Evolutionary conservation across 1,284 basidiomycete genomes (phyloP), one percentile per base, ranked within the genome.

Genomic region (Polyporus tsugae): DNA sequence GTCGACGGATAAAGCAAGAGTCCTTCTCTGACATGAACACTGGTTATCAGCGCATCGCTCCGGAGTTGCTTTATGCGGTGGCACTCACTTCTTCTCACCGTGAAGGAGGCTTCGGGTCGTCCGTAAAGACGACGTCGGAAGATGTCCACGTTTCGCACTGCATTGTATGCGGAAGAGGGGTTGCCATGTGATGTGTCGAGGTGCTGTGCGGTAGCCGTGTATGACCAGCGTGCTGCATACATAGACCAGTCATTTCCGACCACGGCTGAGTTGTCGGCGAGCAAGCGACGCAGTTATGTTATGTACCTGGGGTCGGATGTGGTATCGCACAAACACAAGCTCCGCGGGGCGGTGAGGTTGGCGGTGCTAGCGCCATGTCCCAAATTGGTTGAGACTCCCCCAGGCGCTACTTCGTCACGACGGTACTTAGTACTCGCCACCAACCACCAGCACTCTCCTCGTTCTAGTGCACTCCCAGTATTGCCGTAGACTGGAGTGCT

Each of bases 21-120:
- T 46, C 29, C n/a, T 33, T 41, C 44, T 41, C 44, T 42, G 35
- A 22, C 22, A 42, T 38, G 36, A 39, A 52, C 61, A 69, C 67
- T 36, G 68, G 49, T 61, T 52, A 60, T 61, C 65, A 64, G 17
- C 68, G 65, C 68, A 66, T 62, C 9, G 65, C 49, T 29, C 53
- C 49, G 68, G 33, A 1, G 25, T n/a, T 36, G 25, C 25, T 33
- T 55, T 44, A 39, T 63, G 17, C 41, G 22, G 33, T 53, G 6
- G 6, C 11, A 55, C 52, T 55, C 15, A 55, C 49, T 25, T 53
- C 49, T 53, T 53, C 49, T 13, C 49, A 33, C 22, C 25, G 9
- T 13, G 5, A 29, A 10, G 49, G 25, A 19, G 5, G 29, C 29
- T 1, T 7, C 29, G 44, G 44, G 9, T 46, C 22, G n/a, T 22